Base-by-base conservation (phyloP, 495 filamentous ascomycete species). In the Lentithecium fluviatile region DNA sequence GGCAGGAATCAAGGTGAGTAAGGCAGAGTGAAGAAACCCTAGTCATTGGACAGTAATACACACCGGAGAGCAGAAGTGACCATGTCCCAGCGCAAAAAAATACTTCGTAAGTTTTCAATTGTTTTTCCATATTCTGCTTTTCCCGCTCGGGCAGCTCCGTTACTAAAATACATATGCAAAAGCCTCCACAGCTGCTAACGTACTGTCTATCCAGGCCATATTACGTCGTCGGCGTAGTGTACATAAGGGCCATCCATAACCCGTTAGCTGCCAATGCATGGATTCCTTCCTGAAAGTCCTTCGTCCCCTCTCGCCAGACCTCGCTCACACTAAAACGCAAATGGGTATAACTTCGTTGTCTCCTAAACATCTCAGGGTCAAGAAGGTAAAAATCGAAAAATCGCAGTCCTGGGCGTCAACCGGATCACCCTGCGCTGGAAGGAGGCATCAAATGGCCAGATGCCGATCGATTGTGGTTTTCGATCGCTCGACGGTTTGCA, bases 401-500 rank as follows among this genome's bases (percentile, higher is more conserved):
- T 6, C 13, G 36, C 32, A 38, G 37, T 1, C 20, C 52, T 1
- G n/a, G 21, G 2, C 6, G 2, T 47, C 42, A 42, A 21, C 12
- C 12, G n/a, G 7, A 24, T 50, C 60, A 63, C 8, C 45, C 59
- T 1, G 59, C 29, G n/a, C 37, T 48, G 21, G 60, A 57, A 0
- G 65, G 65, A 5, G 65, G 65, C 24, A 68, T 19, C 13, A 68
- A 40, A 20, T 68, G 65, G 17, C 65, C 65, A 6, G 65, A 64
- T 15, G 55, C 48, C 29, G 65, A 68, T 48, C 65, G 50, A 38
- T 64, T 57, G 45, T 68, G 55, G 36, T 68, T 56, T 15, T 60
- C 54, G 15, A 60, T 60, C 29, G 54, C 43, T 17, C 55, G 38
- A 15, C 52, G 55, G 38, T 56, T 64, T 24, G 38, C 37, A 43